A percentile compares a stretch with the other conserved stretches of the same genome.
phyloP scores from a whole-genome alignment of 148 eudicot species.

The Euryodendron excelsum region DNA sequence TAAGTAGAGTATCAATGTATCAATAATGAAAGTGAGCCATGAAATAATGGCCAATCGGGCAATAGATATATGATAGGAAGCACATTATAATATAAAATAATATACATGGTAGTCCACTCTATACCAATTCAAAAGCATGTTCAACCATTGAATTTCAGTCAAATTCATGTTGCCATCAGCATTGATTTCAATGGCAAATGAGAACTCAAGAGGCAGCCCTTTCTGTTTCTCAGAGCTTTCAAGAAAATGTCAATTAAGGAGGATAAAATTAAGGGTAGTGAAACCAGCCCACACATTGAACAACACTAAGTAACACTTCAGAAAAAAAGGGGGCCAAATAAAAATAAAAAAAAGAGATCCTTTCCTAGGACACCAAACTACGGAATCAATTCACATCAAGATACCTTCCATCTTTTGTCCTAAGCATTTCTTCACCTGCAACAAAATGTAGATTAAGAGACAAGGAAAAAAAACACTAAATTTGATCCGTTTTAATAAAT shows the following conservation, averaged over 20 bases:
- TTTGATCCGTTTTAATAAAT: background rate
- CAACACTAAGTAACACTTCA: too few species aligned
- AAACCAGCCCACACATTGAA: background rate
- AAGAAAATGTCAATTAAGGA: slow-evolving; percentile 1
- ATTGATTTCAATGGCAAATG: slow-evolving; percentile 5
- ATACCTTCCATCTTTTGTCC: slow-evolving; percentile 2
- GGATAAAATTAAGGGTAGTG: background rate
- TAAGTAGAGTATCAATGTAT: background rate
- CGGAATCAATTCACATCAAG: background rate
- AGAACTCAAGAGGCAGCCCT: background rate
- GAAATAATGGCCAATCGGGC: slow-evolving; percentile 1
- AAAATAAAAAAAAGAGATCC: too few species aligned
- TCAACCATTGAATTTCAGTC: background rate
- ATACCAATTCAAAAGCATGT: background rate
- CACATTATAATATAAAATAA: background rate
- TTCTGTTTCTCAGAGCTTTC: slow-evolving; percentile 5
- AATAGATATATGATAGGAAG: too few species aligned
- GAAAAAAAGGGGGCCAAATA: too few species aligned
- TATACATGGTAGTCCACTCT: slow-evolving; percentile 1
- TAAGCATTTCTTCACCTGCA: slow-evolving; percentile 19
- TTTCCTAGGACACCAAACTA: too few species aligned
- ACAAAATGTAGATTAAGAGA: background rate
- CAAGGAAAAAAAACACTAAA: background rate
- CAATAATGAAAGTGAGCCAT: background rate
- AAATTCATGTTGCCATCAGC: background rate